Evolutionary conservation across 495 filamentous ascomycete species (phyloP).

Genomic region (Neurospora sp.): DNA sequence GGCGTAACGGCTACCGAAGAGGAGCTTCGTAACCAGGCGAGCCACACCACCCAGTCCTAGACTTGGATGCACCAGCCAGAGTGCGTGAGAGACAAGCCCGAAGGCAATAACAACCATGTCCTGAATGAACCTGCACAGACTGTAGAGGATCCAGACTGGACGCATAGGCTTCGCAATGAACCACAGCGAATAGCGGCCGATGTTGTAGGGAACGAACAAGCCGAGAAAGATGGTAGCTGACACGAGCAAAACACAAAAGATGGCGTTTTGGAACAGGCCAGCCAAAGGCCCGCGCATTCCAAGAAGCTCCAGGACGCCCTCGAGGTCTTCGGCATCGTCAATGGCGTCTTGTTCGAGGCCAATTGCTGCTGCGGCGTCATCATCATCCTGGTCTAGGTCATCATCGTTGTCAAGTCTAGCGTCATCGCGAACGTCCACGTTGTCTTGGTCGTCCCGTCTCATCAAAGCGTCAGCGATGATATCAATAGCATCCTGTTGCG

Average conservation of each 20-base stretch:
- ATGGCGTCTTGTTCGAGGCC: conserved; percentile 38
- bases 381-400: conserved; percentile 31
- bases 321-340: conserved; percentile 93
- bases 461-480: conserved; percentile 22
- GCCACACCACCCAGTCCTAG: background rate
- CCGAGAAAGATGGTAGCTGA: conserved; percentile 73
- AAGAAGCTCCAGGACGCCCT: conserved; percentile 91
- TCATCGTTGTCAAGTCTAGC: conserved; percentile 14
- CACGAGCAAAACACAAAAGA: conserved; percentile 86
- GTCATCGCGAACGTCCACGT: conserved; percentile 25
- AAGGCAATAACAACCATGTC: conserved; percentile 35
- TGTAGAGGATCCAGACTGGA: conserved; percentile 58
- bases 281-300: conserved; percentile 91
- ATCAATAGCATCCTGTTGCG: conserved; percentile 21
- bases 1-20: conserved; percentile 11
- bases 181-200: conserved; percentile 74
- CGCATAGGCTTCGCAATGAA: conserved; percentile 69
- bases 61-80: background rate
- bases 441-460: conserved; percentile 12
- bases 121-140: conserved; percentile 56
- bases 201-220: conserved; percentile 84
- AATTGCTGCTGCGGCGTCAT: conserved; percentile 28
- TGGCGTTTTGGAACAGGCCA: conserved; percentile 83
- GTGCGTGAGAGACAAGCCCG: conserved; percentile 9
- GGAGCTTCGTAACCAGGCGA: conserved; percentile 6